Evolutionary conservation across 2,329 filamentous ascomycete species (phyloP), one percentile per base, ranked within the genome.

Genomic region (Apiospora malaysiana): DNA sequence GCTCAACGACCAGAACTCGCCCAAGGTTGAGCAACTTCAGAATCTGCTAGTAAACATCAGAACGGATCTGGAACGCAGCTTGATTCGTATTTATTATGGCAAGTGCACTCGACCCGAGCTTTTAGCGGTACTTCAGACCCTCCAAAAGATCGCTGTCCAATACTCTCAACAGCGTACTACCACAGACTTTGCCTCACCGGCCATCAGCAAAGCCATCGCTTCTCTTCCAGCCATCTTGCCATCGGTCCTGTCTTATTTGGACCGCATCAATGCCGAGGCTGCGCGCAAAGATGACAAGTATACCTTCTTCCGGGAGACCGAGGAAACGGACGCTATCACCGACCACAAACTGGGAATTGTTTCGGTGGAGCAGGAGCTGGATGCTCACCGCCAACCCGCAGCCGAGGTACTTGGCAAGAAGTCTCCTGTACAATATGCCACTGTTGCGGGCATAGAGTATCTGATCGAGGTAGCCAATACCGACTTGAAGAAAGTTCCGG

Each of bases 21-120:
- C 86, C 10, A 86, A 88, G 23, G 90, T 95, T 4, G 93, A 97
- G 75, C 92, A 92, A 73, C 82, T 98, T 1, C 92, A 91, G 73
- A 87, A 85, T 25, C 83, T 98, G 12, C 86, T 99, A 1, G 85
- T 86, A 37, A 92, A 87, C 71, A 91, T 92, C 72, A 94, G 88
- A 78, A 90, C 89, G 7, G 96, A 99, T 78, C 89, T 99, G 7
- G 96, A 99, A 82, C 94, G 96, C 75, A 96, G 93, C 72, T 85
- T 99, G 65, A 95, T 98, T 77, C 90, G 96, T 63, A 97, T 99
- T 71, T 99, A 98, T 84, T 99, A 99, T 81, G 94, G 95, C 68
- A 98, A 97, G 83, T 98, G 95, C 80, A 93, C 93, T 0, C 91
- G 96, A 0, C 92, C 95, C 0, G 96, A 99, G 81, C 89, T 99